phyloP scores from a whole-genome alignment of 73 alveolate genomes.

The Durusdinium trenchii region DNA sequence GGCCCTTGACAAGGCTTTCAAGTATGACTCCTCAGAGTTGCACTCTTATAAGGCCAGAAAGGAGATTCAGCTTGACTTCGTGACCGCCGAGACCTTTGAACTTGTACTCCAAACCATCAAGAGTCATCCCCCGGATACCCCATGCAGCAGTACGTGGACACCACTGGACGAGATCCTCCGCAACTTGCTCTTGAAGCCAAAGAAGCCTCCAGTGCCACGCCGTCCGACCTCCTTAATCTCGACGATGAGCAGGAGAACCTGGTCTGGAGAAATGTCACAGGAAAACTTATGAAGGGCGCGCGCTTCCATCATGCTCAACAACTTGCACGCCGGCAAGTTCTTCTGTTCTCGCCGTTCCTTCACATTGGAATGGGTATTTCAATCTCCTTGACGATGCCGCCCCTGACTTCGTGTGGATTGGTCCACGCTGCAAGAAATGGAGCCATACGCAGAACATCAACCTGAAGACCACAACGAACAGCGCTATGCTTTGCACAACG shows the following conservation, averaged over 20 bases:
- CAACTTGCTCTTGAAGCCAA: neutral
- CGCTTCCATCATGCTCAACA: too few relatives aligned
- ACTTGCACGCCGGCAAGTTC: too few relatives aligned
- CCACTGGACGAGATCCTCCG: neutral
- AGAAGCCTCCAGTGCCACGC: neutral
- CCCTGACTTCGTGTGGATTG: neutral
- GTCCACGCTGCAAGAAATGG: neutral
- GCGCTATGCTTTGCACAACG: neutral
- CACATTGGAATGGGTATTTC: neutral
- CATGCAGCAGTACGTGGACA: neutral
- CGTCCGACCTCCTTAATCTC: neutral
- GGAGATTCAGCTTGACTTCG: neutral
- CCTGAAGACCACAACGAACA: neutral
- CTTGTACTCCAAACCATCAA: neutral
- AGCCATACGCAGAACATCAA: neutral
- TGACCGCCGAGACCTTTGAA: constrained; percentile 15
- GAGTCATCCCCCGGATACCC: neutral
- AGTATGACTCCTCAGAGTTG: neutral
- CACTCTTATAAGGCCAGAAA: neutral
- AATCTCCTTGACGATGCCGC: neutral
- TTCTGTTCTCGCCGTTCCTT: neutral
- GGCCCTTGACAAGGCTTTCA: neutral
- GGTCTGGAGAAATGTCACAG: neutral
- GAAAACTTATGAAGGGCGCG: neutral
- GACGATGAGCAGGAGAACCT: neutral